A percentile compares a stretch with the other conserved stretches of the same genome.
Conservation (phyloP, 2,329 filamentous ascomycete genomes). For the Neofusicoccum umdonicola region DNA sequence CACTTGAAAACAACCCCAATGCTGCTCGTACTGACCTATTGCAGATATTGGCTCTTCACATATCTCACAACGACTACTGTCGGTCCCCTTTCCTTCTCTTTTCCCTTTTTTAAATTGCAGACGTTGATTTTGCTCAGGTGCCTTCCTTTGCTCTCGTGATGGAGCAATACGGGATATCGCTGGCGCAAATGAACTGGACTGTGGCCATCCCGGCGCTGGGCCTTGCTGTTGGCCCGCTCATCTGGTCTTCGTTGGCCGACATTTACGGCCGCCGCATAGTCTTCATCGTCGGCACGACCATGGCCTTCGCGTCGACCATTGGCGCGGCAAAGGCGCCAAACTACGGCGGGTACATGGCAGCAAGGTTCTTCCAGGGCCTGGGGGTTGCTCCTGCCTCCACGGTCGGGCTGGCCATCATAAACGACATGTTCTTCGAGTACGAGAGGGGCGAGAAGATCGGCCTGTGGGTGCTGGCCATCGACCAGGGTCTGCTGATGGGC, state of each 20-base stretch:
- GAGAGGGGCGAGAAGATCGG: constrained; percentile 56
- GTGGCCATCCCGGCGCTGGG: constrained; percentile 46
- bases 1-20: background rate
- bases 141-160: constrained; percentile 54
- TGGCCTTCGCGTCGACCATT: constrained; percentile 44
- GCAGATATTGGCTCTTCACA: constrained; percentile 57
- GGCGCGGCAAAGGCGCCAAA: constrained; percentile 41
- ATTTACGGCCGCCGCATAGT: constrained; percentile 42
- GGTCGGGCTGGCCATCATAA: constrained; percentile 55
- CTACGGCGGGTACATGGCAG: constrained; percentile 56
- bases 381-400: constrained; percentile 55
- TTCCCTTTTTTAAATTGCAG: too few species aligned
- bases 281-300: constrained; percentile 46
- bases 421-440: constrained; percentile 57
- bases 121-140: constrained; percentile 32
- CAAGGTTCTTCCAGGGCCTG: constrained; percentile 58
- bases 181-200: constrained; percentile 54
- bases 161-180: constrained; percentile 39
- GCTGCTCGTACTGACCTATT: background rate
- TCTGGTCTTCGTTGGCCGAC: constrained; percentile 34
- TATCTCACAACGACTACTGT: constrained; percentile 55
- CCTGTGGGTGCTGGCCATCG: constrained; percentile 57
- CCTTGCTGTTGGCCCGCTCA: constrained; percentile 29
- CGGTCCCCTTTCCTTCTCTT: too few species aligned
- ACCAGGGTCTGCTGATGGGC: constrained; percentile 51